phyloP scores from a whole-genome alignment of 257 asterid genomes.

The Dorcoceras hygrometricum region DNA sequence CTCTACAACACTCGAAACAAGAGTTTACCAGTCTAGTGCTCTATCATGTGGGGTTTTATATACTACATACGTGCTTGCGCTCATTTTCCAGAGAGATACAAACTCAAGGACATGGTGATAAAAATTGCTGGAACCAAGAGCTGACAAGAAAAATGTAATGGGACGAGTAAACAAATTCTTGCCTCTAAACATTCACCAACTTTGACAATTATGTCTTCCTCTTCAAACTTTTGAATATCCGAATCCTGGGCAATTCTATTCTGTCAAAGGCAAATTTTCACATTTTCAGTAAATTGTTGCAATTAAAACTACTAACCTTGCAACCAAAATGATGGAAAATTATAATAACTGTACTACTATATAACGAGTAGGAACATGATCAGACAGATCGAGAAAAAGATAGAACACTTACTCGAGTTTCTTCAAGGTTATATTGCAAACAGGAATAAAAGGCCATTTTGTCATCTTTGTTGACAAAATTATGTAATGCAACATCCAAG shows the following conservation, averaged over 20 bases:
- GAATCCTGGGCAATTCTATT: conserved; percentile 64
- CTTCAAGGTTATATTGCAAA: conserved; percentile 82
- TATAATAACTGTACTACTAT: background rate
- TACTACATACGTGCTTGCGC: background rate
- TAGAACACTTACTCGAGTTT: conserved; percentile 77
- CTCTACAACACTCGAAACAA: background rate
- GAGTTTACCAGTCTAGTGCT: background rate
- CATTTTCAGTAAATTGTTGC: conserved; percentile 21
- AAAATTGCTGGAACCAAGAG: conserved; percentile 13
- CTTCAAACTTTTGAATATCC: conserved; percentile 59
- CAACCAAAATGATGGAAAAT: conserved; percentile 7
- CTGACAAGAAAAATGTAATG: conserved; percentile 22
- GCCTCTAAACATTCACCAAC: conserved; percentile 97
- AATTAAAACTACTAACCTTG: conserved; percentile 7
- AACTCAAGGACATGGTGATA: conserved; percentile 9
- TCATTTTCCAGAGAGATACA: background rate
- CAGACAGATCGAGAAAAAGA: conserved; percentile 9
- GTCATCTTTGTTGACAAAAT: conserved; percentile 94
- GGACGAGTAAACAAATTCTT: conserved; percentile 33
- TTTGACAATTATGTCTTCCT: conserved; percentile 76
- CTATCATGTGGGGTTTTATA: background rate
- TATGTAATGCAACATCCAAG: conserved; percentile 90
- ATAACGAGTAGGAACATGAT: background rate
- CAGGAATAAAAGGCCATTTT: conserved; percentile 91
- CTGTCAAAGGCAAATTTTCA: conserved; percentile 42